phyloP scores from a whole-genome alignment of 805 yeast species.

The Candida dajiaensis region DNA sequence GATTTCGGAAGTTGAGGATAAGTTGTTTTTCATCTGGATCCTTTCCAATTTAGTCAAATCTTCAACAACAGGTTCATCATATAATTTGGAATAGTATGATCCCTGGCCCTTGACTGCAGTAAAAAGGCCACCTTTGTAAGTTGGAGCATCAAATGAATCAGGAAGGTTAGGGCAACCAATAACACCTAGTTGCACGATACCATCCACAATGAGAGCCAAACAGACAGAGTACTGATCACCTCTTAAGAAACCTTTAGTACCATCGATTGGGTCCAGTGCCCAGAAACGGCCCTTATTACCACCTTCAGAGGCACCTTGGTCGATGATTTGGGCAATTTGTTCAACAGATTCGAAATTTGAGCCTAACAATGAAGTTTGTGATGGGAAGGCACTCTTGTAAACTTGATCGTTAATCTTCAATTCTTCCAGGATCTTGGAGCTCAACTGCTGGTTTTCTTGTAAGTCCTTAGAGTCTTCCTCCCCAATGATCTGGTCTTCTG shows the following conservation, averaged over 20 bases:
- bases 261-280: constrained; percentile 98
- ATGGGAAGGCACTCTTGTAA: constrained; percentile 29
- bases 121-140: constrained; percentile 65
- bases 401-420: constrained; percentile 46
- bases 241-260: constrained; percentile 92
- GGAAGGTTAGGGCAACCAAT: constrained; percentile 95
- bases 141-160: constrained; percentile 26
- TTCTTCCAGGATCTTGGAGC: constrained; percentile 51
- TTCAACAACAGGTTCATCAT: constrained; percentile 28
- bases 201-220: constrained; percentile 81
- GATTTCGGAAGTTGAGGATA: constrained; percentile 40
- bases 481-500: constrained; percentile 82
- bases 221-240: constrained; percentile 98
- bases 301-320: constrained; percentile 74
- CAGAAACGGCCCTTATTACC: constrained; percentile 80
- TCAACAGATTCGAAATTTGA: constrained; percentile 39
- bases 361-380: constrained; percentile 11
- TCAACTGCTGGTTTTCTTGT: constrained; percentile 42
- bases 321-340: constrained; percentile 60
- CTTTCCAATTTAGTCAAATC: constrained; percentile 27
- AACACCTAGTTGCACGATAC: constrained; percentile 81
- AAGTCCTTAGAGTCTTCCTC: constrained; percentile 84
- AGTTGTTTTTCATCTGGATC: constrained; percentile 48
- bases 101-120: constrained; percentile 67
- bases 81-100: constrained; percentile 40